A percentile compares a stretch with the other conserved stretches of the same genome.
phyloP scores from a whole-genome alignment of 768 basidiomycete genomes.

The Pleurotus salmoneostramineus region DNA sequence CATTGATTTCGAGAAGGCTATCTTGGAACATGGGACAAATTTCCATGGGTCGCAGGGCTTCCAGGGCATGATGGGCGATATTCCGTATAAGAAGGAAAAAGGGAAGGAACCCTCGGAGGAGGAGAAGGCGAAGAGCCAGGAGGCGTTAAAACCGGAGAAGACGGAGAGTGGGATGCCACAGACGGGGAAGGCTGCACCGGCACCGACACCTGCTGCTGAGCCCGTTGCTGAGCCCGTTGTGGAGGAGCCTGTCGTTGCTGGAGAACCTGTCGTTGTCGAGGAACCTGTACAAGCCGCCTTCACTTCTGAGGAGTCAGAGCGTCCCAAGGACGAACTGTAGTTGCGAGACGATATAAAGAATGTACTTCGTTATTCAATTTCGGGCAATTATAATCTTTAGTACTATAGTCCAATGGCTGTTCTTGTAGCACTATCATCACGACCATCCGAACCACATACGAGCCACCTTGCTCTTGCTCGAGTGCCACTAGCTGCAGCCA shows the following conservation, averaged over 20 bases:
- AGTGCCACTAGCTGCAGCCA: no score
- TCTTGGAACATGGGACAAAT: slow-evolving; percentile 35
- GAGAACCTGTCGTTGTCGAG: no score
- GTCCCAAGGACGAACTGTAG: slow-evolving; percentile 19
- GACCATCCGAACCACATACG: no score
- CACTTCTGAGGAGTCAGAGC: slow-evolving; percentile 10
- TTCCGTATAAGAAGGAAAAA: slow-evolving; percentile 24
- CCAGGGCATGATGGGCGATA: slow-evolving; percentile 34
- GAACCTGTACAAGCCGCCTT: background rate
- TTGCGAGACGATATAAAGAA: background rate
- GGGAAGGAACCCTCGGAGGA: slow-evolving; percentile 16
- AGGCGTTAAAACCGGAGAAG: slow-evolving; percentile 7
- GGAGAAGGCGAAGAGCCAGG: slow-evolving; percentile 8
- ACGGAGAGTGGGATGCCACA: slow-evolving; percentile 11
- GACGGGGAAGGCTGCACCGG: slow-evolving; percentile 6
- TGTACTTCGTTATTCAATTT: no score
- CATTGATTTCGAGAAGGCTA: slow-evolving; percentile 49
- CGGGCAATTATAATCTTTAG: no score
- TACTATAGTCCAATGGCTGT: no score
- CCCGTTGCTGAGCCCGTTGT: no score
- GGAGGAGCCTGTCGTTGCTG: no score
- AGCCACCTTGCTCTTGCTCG: no score
- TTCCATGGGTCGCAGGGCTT: slow-evolving; percentile 41
- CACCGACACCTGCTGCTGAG: slow-evolving; percentile 2
- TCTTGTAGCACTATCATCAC: no score